phyloP scores from a whole-genome alignment of 345 rosid species.

The Toxicodendron radicans region DNA sequence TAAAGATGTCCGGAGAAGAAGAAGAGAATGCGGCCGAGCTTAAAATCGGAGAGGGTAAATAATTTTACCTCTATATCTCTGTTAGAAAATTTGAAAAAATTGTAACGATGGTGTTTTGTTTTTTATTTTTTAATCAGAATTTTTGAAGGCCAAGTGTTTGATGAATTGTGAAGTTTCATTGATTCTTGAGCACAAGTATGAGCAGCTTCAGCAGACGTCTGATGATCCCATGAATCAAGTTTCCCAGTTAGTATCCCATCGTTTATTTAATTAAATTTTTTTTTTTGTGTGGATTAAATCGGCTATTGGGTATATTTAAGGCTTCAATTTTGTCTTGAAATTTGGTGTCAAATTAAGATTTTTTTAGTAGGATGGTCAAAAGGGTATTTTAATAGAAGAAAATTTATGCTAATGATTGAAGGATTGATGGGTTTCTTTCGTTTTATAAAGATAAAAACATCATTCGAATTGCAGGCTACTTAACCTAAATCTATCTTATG shows the following conservation, averaged over 20 bases:
- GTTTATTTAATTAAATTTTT: background rate
- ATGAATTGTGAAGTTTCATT: slow-evolving; percentile 97
- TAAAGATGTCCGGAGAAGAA: slow-evolving; percentile 86
- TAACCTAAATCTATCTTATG: background rate
- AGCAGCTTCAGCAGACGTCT: slow-evolving; percentile 90
- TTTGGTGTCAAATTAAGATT: background rate
- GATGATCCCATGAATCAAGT: slow-evolving; percentile 95
- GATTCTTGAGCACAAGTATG: slow-evolving; percentile 87
- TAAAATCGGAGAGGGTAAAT: slow-evolving; percentile 92
- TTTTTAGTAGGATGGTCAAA: background rate
- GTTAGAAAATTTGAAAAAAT: background rate
- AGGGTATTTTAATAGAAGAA: background rate
- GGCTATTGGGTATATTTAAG: background rate
- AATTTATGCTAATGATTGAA: background rate
- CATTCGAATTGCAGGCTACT: background rate
- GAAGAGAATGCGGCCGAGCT: slow-evolving; percentile 99
- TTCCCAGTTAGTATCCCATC: slow-evolving; percentile 65
- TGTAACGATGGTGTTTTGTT: background rate
- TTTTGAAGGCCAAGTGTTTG: slow-evolving; percentile 95
- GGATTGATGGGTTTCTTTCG: background rate
- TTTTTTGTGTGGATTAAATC: background rate
- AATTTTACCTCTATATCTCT: background rate
- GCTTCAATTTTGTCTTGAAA: background rate
- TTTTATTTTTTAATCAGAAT: slow-evolving; percentile 42
- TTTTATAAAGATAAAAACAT: background rate